These are phyloP conservation scores for Glomus cerebriforme DNA, from an alignment of 192 early-diverging fungal genomes.

Conservation along the genomic window DNA sequence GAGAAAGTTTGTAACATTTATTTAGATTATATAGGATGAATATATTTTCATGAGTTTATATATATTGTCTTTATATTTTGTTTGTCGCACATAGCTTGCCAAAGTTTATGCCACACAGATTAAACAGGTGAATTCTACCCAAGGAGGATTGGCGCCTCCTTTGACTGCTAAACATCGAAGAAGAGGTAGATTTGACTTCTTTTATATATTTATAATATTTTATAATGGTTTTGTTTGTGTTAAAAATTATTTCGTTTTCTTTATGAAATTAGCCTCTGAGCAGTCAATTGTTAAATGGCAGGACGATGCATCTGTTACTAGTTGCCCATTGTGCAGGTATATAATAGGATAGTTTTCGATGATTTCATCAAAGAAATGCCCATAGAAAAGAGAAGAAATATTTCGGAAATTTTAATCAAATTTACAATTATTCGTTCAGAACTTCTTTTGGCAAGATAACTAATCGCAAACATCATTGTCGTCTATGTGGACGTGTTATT, in stretches of 20 bases:
- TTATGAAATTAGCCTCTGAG: conserved; percentile 37
- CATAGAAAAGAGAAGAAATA: too few species aligned
- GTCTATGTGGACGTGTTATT: conserved; percentile 68
- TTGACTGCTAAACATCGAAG: conserved; percentile 40
- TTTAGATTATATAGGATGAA: too few species aligned
- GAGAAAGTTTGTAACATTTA: conserved; percentile 53
- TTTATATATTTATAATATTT: background rate
- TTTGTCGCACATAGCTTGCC: conserved; percentile 20
- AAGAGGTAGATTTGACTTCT: conserved; percentile 36
- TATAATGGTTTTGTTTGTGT: background rate
- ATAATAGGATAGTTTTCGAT: background rate
- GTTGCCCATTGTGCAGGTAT: conserved; percentile 50
- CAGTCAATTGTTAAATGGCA: conserved; percentile 52
- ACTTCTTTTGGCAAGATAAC: conserved; percentile 53
- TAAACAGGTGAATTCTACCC: conserved; percentile 34
- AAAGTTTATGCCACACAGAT: conserved; percentile 34
- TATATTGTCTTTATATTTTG: background rate
- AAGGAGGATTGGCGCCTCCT: conserved; percentile 39
- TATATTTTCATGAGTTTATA: background rate
- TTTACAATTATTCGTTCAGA: conserved; percentile 21
- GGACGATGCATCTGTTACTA: conserved; percentile 45
- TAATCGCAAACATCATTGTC: conserved; percentile 72
- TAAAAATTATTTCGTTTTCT: background rate
- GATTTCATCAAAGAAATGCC: too few species aligned
- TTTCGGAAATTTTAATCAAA: background rate